These are phyloP conservation scores for Cystobasidium pallidum DNA, from an alignment of 1,284 basidiomycete species.

Conservation along the genomic window DNA sequence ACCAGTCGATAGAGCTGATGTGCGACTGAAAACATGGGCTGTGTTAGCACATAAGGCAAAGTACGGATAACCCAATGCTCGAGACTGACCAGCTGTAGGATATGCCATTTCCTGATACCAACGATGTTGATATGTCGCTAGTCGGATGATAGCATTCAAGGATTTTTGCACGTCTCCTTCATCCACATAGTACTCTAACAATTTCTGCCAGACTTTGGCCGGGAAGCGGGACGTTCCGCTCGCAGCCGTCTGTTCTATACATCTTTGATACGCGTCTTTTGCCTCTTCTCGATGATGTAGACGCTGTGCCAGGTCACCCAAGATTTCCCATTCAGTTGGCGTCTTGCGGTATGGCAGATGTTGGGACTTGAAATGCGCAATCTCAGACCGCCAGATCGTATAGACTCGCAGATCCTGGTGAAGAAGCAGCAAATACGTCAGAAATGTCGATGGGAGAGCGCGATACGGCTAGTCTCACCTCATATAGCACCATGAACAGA, in stretches of 20 bases:
- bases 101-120: conserved; percentile 65
- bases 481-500: conserved; percentile 96
- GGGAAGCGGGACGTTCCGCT: conserved; percentile 66
- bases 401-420: conserved; percentile 97
- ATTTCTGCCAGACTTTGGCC: conserved; percentile 85
- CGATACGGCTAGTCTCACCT: conserved; percentile 63
- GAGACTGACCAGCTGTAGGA: conserved; percentile 66
- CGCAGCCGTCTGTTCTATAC: conserved; percentile 68
- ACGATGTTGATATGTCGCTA: conserved; percentile 84
- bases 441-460: too few species aligned
- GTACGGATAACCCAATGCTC: too few species aligned
- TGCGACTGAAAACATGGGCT: conserved; percentile 63
- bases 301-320: conserved; percentile 88
- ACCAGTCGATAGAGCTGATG: conserved; percentile 90
- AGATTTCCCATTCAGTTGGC: conserved; percentile 95
- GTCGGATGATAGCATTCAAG: conserved; percentile 85
- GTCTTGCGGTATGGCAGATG: conserved; percentile 97
- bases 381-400: conserved; percentile 98
- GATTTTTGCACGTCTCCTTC: conserved; percentile 88
- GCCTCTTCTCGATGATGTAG: conserved; percentile 92
- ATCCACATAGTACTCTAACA: conserved; percentile 92
- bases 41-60: not conserved
- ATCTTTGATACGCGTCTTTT: conserved; percentile 87
- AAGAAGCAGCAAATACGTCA: too few species aligned
- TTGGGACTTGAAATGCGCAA: conserved; percentile 98